These are phyloP conservation scores for Parietaria judaica DNA, from an alignment of 306 rosid genomes.

Conservation along the genomic window DNA sequence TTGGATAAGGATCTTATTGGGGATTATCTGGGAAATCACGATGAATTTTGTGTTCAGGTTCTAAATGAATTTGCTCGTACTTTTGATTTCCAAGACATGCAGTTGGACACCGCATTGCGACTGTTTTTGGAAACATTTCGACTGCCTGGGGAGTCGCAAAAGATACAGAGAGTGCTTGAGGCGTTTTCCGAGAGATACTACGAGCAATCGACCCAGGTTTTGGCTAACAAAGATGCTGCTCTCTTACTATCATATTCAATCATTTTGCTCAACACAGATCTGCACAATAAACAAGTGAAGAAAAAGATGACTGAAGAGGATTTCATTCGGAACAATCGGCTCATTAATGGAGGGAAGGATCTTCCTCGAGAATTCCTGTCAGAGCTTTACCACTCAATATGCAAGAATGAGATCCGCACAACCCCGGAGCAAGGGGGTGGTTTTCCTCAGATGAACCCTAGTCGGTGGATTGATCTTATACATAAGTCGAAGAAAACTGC, in stretches of 20 bases:
- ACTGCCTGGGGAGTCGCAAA: conserved; percentile 97
- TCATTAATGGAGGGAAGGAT: conserved; percentile 85
- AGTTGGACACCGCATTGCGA: conserved; percentile 91
- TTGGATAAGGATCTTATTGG: conserved; percentile 98
- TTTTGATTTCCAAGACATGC: conserved; percentile 97
- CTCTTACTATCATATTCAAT: conserved; percentile 79
- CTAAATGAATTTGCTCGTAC: conserved; percentile 98
- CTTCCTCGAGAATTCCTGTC: conserved; percentile 83
- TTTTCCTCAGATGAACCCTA: conserved; percentile 93
- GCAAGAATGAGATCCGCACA: conserved; percentile 94
- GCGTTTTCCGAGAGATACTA: conserved; percentile 98
- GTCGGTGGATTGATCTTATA: conserved; percentile 95
- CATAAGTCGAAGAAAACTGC: conserved; percentile 78
- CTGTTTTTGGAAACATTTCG: conserved; percentile 90
- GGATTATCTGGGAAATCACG: conserved; percentile 94
- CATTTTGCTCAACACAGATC: conserved; percentile 95
- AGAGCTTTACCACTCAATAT: conserved; percentile 82
- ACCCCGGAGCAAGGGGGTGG: conserved; percentile 90
- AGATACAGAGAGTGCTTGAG: conserved; percentile 97
- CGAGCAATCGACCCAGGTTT: conserved; percentile 83
- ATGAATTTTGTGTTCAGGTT: conserved; percentile 95
- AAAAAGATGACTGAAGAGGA: conserved; percentile 99
- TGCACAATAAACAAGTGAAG: conserved; percentile 92
- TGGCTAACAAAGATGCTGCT: conserved; percentile 97
- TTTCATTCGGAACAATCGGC: conserved; percentile 83